Base-by-base conservation (phyloP, 1,284 basidiomycete species). In the Ustilago hordei region DNA sequence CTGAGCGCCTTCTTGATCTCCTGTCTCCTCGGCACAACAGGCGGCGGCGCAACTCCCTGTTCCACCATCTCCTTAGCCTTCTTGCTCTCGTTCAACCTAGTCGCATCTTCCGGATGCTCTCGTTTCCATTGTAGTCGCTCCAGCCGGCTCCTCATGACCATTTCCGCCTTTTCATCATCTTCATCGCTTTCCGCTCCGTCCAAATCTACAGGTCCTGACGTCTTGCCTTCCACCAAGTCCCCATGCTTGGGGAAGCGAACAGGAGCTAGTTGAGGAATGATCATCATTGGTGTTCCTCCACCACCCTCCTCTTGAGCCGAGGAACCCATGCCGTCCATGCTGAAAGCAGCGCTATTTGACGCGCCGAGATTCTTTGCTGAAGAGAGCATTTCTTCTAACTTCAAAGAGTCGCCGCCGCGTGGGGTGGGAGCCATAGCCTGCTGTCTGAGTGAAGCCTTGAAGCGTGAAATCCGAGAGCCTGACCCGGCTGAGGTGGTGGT, bases 161-260 rank as follows among this genome's bases (percentile, higher is more conserved):
- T 69, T 31, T 81, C 75, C 28, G 78, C 69, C 38, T 68, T 72
- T 13, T 72, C 73, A 54, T 82, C 79, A 48, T 79, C 81, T 19
- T 79, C 76, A 59, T 82, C 81, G 66, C 77, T 79, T 47, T 79
- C 72, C 9, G n/a, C 68, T 8, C 81, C 81, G 6, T 71, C 69
- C 34, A 82, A 43, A 8, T 81, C 81, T 12, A 81, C 71, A 0
- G 72, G 72, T 13, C 72, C 69, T 12, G 38, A 47, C 0, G 61
- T 8, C 2, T 58, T 55, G 47, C 69, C 76, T 55, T 68, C 60
- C 12, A 78, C 39, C 45, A 76, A 45, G 23, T 80, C 71, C 8
- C 78, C 78, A 12, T 68, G 47, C 66, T 77, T 77, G 39, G 75
- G 70, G 47, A 67, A 80, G 13, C 71, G 75, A 7, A 80, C 72